Base-by-base conservation (phyloP, 139 green algal species). In the Pedinophyceae sp. region DNA sequence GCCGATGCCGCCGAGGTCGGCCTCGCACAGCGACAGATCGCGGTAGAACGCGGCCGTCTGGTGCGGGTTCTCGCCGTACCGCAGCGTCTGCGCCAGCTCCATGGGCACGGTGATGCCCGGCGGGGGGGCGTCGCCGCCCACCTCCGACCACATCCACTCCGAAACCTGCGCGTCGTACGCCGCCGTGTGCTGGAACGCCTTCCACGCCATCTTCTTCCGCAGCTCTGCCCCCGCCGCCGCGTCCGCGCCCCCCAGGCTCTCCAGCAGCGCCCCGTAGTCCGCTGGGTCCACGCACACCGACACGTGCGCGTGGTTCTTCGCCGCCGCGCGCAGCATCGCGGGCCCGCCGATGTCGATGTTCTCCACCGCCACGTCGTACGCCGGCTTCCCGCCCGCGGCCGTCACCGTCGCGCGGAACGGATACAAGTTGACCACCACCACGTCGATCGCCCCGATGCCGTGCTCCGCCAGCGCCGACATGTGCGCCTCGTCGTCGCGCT, bases 291-390 rank as follows among this genome's bases (percentile, higher is more conserved):
- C 85, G 5, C 94, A 64, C 34, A 96, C 83, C 30, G 71, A 57
- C 27, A 95, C 86, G 43, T 83, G 49, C 3, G 49, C 75, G 30
- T 86, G 79, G 73, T 95, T 95, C 71, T 95, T 95, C 25, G 86
- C 86, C 41, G 86, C 86, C 17, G 81, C 85, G 2, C 92, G 80
- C 55, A 99, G 94, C 91, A 99, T 97, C 38, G 85, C 77, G 6
- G 92, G 92, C 2, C 92, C 92, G 10, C 68, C 92, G 46, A 99
- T 99, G 75, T 99, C 92, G 39, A 99, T 97, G 70, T 99, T 97
- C 75, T 99, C 91, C 13, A 99, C 77, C 4, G 76, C 82, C 18
- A 79, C 72, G 52, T 84, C 82, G 57, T 92, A 96, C 1, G 57
- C 58, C n/a, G 80, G 78, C 1, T 61, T 34, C 15, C 69, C 57